Evolutionary conservation across 2,329 filamentous ascomycete genomes (phyloP), one percentile per base, ranked within the genome.

Genomic region (Clonostachys sp.): DNA sequence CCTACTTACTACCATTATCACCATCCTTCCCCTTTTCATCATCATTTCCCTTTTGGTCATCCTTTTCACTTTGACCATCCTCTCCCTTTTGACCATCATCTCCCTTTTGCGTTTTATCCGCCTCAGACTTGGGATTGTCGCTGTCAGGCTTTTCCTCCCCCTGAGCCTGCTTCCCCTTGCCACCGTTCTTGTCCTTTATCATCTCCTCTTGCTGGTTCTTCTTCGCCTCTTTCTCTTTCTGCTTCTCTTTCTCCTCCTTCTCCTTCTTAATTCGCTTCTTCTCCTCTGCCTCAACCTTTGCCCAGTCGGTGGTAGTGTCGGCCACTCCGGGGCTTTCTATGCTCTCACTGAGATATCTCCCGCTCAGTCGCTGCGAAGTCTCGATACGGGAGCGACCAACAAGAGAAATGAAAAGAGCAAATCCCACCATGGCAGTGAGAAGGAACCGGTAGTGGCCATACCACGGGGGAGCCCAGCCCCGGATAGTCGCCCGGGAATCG

Each of bases 401-500:
- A 55, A 96, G 72, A 53, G 82, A 92, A 56, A 89, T 71, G 40
- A 94, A 83, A 55, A 96, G 92, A 52, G 87, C 85, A 41, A 81
- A 74, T 38, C 92, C 91, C 30, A 96, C 91, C 51, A 96, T 79
- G 64, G 91, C 92, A 3, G 92, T 96, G 57, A 96, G 76, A 9
- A 95, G 85, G 67, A 96, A 96, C 34, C 92, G 89, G 73, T 96
- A 96, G 44, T 84, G 87, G 50, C 77, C 79, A 65, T 96, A 96
- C 91, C 91, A 96, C 36, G 75, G 62, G 20, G 91, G 91, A 4
- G 86, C 84, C 85, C 88, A 94, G 54, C 91, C 91, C 39, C 75
- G 74, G 45, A 78, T 77, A 9, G 86, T 79, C 13, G 89, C 89
- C 30, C 84, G 79, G 8, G 86, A 76, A 62, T 96, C 91, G 50